phyloP scores from a whole-genome alignment of 1,284 basidiomycete species.

The Singerocomus inundabilis region DNA sequence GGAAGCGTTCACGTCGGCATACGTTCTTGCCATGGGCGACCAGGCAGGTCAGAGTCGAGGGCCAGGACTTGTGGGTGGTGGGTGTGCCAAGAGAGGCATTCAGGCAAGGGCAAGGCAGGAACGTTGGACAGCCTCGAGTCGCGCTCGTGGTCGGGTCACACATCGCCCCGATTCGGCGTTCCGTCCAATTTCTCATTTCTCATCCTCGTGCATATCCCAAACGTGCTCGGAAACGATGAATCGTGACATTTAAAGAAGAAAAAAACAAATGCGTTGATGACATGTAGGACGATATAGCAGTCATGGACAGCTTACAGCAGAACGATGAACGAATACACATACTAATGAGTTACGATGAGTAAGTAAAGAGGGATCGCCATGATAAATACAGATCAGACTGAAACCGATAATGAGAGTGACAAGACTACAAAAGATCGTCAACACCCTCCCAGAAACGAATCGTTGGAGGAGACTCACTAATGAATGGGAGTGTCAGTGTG shows the following conservation, averaged over 20 bases:
- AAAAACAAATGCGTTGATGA: slow-evolving; percentile 22
- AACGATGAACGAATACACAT: slow-evolving; percentile 31
- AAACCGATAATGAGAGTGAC: slow-evolving; percentile 23
- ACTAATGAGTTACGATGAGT: slow-evolving; percentile 28
- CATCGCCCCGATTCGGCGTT: slow-evolving; percentile 12
- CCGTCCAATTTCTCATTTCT: slow-evolving; percentile 2
- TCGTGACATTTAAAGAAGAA: slow-evolving; percentile 14
- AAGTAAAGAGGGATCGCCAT: slow-evolving; percentile 23
- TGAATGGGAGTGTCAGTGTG: slow-evolving; percentile 18
- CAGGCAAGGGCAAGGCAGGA: slow-evolving; percentile 19
- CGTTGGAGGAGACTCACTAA: slow-evolving; percentile 22
- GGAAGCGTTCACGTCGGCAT: slow-evolving; percentile 46
- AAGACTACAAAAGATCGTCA: slow-evolving; percentile 17
- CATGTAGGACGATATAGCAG: slow-evolving; percentile 25
- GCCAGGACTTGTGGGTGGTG: slow-evolving; percentile 23
- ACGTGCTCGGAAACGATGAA: slow-evolving; percentile 18
- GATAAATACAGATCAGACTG: slow-evolving; percentile 29
- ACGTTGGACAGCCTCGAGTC: slow-evolving; percentile 26
- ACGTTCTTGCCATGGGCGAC: slow-evolving; percentile 47
- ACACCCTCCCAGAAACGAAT: not conserved
- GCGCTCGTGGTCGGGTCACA: slow-evolving; percentile 7
- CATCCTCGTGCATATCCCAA: not conserved
- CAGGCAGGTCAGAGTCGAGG: slow-evolving; percentile 15
- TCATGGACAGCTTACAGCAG: slow-evolving; percentile 26
- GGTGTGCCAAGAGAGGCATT: slow-evolving; percentile 25